These are phyloP conservation scores for Suhomyces prunicola DNA, from an alignment of 805 yeast genomes.

Conservation along the genomic window DNA sequence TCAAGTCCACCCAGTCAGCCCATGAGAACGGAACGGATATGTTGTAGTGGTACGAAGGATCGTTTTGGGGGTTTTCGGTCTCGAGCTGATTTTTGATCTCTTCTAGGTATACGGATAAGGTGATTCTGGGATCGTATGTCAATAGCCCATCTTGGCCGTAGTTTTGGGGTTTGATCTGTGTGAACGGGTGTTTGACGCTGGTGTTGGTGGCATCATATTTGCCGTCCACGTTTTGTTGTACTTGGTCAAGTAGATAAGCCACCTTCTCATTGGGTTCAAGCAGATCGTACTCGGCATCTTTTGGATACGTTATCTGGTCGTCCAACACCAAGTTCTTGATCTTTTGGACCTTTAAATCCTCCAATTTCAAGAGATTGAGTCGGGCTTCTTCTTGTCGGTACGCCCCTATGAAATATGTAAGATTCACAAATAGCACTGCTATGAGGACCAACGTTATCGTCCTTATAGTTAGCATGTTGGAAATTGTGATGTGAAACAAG, in stretches of 20 bases:
- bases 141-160: not conserved
- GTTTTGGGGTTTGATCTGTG: not conserved
- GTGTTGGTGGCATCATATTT: slow-evolving; percentile 16
- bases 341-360: slow-evolving; percentile 10
- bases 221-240: slow-evolving; percentile 8
- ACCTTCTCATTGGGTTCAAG: slow-evolving; percentile 14
- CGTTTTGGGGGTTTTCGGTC: slow-evolving; percentile 5
- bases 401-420: slow-evolving; percentile 16
- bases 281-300: slow-evolving; percentile 14
- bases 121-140: slow-evolving; percentile 19
- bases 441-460: not conserved
- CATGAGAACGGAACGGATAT: slow-evolving; percentile 23
- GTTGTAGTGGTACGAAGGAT: slow-evolving; percentile 6
- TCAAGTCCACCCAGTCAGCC: slow-evolving; percentile 26
- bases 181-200: slow-evolving; percentile 6
- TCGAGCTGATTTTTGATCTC: slow-evolving; percentile 3
- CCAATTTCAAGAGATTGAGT: slow-evolving; percentile 12
- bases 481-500: not conserved
- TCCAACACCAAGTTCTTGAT: slow-evolving; percentile 15
- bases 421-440: slow-evolving; percentile 18
- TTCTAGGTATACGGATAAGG: slow-evolving; percentile 16
- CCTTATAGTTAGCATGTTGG: not conserved
- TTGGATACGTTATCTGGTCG: slow-evolving; percentile 13
- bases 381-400: slow-evolving; percentile 18
- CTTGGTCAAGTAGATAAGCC: slow-evolving; percentile 2